Base-by-base conservation (phyloP, 2,329 filamentous ascomycete genomes). In the Fusarium sp. region DNA sequence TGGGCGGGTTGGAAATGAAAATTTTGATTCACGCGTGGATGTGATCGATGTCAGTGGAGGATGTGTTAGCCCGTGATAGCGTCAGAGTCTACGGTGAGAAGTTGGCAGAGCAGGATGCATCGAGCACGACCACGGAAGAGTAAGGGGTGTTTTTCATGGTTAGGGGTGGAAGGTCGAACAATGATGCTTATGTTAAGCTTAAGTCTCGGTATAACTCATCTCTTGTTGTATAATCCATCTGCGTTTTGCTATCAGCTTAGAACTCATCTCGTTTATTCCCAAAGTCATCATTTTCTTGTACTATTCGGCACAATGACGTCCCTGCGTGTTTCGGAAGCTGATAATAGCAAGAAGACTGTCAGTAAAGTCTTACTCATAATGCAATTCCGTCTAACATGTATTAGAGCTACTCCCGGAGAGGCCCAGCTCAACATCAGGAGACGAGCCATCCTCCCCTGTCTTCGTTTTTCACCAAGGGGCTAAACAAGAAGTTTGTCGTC, bases 1-100 rank as follows among this genome's bases (percentile, higher is more conserved):
- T 48, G 35, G 48, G 21, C 6, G 11, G 43, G 38, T n/a, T 13
- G 28, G 31, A 29, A 21, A 23, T 12, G 29, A 28, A 39, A 15
- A 3, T 42, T 24, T 12, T 20, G 39, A 28, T 16, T 47, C 31
- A 47, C 3, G n/a, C 11, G 20, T 16, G 28, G 31, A 20, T 12
- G 18, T 52, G 38, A 55, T 66, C 43, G 55, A 55, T 55, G 43
- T 42, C 48, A 55, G 54, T 21, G 35, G 29, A 37, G 29, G 35
- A 39, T 12, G 23, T 38, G n/a, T 33, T 24, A 39, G 43, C 48
- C 55, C 20, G 39, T 29, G 48, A 61, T 55, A 43, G 43, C 20
- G 55, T 54, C 24, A 20, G 64, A 12, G 8, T 33, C 24, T 48
- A 46, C n/a, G 20, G 38, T 31, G 23, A 60, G 26, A 21, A 59